Percentiles rank a stretch among this genome's conserved stretches.
Evolutionary conservation across 2,329 filamentous ascomycete species (phyloP).

Genomic region (Colletotrichum gigasporum): DNA sequence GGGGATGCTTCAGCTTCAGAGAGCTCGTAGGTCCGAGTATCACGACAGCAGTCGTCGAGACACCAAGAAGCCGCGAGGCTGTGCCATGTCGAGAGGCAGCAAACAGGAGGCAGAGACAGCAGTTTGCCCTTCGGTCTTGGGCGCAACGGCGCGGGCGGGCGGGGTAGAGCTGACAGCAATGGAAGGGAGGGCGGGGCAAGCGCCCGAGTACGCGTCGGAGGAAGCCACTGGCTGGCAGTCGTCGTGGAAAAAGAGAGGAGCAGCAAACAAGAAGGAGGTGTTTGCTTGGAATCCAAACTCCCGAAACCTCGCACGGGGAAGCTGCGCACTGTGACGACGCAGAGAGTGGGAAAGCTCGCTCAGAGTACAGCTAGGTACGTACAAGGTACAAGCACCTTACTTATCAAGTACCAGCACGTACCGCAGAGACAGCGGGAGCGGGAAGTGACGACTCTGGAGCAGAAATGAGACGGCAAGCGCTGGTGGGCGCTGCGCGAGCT

Average conservation of each 20-base stretch:
- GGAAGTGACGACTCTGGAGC: not conserved
- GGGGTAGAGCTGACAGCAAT: not conserved
- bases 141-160: not conserved
- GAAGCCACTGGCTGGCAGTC: too few species aligned
- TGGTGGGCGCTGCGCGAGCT: not conserved
- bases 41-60: not conserved
- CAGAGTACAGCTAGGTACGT: not conserved
- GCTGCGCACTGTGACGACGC: not conserved
- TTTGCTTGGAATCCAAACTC: not conserved
- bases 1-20: not conserved
- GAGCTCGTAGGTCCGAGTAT: not conserved
- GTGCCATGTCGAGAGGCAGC: constrained; percentile 2
- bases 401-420: too few species aligned
- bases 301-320: not conserved
- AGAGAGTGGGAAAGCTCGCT: not conserved
- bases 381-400: not conserved
- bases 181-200: not conserved
- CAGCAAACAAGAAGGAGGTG: not conserved
- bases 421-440: not conserved
- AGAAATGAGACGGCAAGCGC: not conserved
- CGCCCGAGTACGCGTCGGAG: not conserved
- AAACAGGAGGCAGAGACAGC: not conserved
- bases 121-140: not conserved
- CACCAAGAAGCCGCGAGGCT: not conserved
- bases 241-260: not conserved